Conservation (phyloP, 1,284 basidiomycete species). For the Fomitopsis palustris region DNA sequence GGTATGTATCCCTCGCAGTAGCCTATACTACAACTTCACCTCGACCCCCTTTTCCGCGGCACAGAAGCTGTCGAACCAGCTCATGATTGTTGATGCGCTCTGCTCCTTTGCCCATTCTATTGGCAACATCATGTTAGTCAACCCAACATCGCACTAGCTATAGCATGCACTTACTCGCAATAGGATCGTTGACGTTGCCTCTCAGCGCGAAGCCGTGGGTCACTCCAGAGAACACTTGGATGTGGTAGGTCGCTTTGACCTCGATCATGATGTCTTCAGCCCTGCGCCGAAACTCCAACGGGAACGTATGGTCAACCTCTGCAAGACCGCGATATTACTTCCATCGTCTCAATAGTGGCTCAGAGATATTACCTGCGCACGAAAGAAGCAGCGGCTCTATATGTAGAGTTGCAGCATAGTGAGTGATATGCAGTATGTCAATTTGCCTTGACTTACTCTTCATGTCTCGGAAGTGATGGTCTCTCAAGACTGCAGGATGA, state of each 20-base stretch:
- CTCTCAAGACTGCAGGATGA: constrained; percentile 50
- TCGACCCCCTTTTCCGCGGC: background rate
- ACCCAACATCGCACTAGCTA: background rate
- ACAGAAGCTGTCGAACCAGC: constrained; percentile 15
- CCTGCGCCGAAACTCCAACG: constrained; percentile 36
- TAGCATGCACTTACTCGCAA: constrained; percentile 36
- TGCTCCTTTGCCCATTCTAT: constrained; percentile 62
- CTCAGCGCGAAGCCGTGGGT: constrained; percentile 43
- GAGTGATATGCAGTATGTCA: too few species aligned
- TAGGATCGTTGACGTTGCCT: constrained; percentile 34
- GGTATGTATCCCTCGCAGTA: too few species aligned
- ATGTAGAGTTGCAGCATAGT: background rate
- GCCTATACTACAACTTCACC: background rate
- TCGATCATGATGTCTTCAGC: constrained; percentile 45
- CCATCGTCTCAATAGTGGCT: background rate
- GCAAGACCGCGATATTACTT: background rate
- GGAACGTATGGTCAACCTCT: constrained; percentile 46
- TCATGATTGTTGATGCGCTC: constrained; percentile 39
- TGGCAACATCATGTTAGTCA: background rate
- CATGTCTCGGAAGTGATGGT: constrained; percentile 42
- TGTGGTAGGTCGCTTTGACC: constrained; percentile 39
- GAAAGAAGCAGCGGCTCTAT: constrained; percentile 50
- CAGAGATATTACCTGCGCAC: constrained; percentile 40
- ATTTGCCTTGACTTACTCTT: constrained; percentile 35
- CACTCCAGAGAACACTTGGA: constrained; percentile 49